Evolutionary conservation across 805 yeast species (phyloP).

Genomic region (Hanseniaspora mollemarum): DNA sequence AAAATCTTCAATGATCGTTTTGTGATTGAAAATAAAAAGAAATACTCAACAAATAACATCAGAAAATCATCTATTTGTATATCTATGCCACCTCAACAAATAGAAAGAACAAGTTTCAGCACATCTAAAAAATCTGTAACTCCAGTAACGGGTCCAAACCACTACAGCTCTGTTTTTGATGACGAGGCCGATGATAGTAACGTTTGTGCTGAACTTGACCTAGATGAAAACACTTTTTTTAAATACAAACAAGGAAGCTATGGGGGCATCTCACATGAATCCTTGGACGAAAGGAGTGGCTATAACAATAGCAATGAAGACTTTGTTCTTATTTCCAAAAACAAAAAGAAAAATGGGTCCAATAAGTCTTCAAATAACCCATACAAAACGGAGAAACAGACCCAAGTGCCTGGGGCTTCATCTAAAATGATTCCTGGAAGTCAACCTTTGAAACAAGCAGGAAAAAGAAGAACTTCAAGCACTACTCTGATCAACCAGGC

Average conservation of each 20-base stretch:
- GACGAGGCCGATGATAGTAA: not conserved
- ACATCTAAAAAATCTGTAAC: not conserved
- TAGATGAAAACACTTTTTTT: not conserved
- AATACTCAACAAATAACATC: not conserved
- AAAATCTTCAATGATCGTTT: not conserved
- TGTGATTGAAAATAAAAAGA: not conserved
- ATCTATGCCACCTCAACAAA: not conserved
- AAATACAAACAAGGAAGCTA: not conserved
- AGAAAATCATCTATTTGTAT: not conserved
- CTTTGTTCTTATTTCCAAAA: not conserved
- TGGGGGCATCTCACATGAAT: not conserved
- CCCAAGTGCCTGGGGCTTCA: not conserved
- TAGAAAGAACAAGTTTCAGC: not conserved
- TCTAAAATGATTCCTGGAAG: conserved; percentile 9
- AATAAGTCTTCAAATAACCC: not conserved
- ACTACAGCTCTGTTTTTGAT: not conserved
- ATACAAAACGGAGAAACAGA: not conserved
- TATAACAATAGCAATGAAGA: not conserved
- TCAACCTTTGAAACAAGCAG: not conserved
- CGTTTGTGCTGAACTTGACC: not conserved
- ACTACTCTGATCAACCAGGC: not conserved
- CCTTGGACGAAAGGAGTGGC: not conserved
- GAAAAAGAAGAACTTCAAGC: not conserved
- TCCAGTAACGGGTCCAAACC: not conserved
- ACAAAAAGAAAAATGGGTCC: not conserved